Evolutionary conservation across 2,329 filamentous ascomycete species (phyloP).

Genomic region (Ascochyta fabae): DNA sequence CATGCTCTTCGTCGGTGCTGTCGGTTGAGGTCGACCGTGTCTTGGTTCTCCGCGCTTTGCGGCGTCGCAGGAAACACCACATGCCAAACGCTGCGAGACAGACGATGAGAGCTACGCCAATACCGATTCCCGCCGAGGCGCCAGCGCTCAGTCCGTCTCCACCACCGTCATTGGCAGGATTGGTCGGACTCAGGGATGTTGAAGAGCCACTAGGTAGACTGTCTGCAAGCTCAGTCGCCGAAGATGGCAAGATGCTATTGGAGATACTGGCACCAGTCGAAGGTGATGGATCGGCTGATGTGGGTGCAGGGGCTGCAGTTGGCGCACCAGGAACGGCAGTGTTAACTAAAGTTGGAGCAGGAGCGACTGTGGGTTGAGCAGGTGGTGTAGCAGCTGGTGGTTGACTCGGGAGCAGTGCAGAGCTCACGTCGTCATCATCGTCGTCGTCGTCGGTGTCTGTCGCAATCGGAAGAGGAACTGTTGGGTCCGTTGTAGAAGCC

Average conservation of each 20-base stretch:
- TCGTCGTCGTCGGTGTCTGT: conserved; percentile 22
- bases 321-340: background rate
- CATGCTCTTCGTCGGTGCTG: conserved; percentile 25
- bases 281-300: background rate
- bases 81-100: conserved; percentile 18
- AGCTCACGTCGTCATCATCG: conserved; percentile 16
- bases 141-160: conserved; percentile 13
- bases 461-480: conserved; percentile 15
- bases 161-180: background rate
- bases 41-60: conserved; percentile 11
- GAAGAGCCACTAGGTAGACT: conserved; percentile 3
- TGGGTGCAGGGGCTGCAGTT: background rate
- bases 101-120: conserved; percentile 22
- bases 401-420: conserved; percentile 1
- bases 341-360: background rate
- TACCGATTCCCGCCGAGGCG: conserved; percentile 25
- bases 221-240: conserved; percentile 6
- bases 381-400: conserved; percentile 6
- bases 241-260: background rate
- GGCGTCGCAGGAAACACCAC: conserved; percentile 23
- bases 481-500: conserved; percentile 20
- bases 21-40: background rate
- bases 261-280: background rate
- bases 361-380: conserved; percentile 3
- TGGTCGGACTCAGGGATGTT: background rate